Evolutionary conservation across 179 eudicot species (phyloP).

Genomic region (Pouteria campechiana): DNA sequence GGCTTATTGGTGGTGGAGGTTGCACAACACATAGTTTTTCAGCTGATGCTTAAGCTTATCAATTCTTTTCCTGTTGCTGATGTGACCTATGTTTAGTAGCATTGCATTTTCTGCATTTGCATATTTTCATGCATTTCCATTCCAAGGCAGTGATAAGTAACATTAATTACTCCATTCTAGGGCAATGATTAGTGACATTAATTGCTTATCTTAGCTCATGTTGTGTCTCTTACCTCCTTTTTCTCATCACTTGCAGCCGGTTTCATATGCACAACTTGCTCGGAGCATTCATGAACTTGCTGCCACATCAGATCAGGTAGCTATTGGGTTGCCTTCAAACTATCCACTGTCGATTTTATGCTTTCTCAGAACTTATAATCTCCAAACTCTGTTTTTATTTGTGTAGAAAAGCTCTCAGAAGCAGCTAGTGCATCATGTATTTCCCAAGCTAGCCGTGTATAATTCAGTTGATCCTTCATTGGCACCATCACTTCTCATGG

Average conservation of each 20-base stretch:
- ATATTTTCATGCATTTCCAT: too few species aligned
- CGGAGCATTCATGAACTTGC: slow-evolving; percentile 97
- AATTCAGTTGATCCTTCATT: slow-evolving; percentile 96
- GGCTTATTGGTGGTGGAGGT: too few species aligned
- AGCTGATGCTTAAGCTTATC: too few species aligned
- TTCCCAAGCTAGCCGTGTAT: slow-evolving; percentile 98
- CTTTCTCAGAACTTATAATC: background rate
- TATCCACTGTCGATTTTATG: background rate
- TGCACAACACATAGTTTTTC: too few species aligned
- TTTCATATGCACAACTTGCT: slow-evolving; percentile 97
- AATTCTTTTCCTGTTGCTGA: too few species aligned
- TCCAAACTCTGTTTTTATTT: background rate
- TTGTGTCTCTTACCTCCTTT: background rate
- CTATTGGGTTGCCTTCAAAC: background rate
- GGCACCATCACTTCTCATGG: slow-evolving; percentile 99
- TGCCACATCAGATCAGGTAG: slow-evolving; percentile 90
- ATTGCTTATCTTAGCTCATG: too few species aligned
- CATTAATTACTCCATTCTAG: too few species aligned
- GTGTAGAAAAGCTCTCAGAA: slow-evolving; percentile 84
- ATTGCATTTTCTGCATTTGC: too few species aligned
- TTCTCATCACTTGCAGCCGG: slow-evolving; percentile 49
- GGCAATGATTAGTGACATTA: too few species aligned
- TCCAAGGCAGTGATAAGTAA: too few species aligned
- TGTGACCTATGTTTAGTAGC: too few species aligned
- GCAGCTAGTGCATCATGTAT: slow-evolving; percentile 89